These are phyloP conservation scores for Nakataea oryzae DNA, from an alignment of 2,329 filamentous ascomycete species.

Conservation along the genomic window DNA sequence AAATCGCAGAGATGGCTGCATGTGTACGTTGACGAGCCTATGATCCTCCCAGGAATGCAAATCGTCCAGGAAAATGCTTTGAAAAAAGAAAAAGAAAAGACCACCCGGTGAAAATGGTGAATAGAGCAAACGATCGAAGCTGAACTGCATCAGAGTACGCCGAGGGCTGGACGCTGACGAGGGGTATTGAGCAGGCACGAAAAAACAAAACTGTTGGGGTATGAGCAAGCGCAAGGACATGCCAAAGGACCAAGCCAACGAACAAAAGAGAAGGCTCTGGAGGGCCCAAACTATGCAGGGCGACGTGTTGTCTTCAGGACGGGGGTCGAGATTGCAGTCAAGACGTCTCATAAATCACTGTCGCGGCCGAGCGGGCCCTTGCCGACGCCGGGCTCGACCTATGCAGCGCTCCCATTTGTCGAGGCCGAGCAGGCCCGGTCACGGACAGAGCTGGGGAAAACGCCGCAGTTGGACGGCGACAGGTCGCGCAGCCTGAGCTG, in stretches of 20 bases:
- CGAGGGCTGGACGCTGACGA: not conserved
- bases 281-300: not conserved
- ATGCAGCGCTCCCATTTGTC: too few species aligned
- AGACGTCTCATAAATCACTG: not conserved
- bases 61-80: not conserved
- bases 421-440: too few species aligned
- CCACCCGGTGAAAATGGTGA: not conserved
- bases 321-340: not conserved
- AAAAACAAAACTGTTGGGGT: not conserved
- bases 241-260: not conserved
- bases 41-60: not conserved
- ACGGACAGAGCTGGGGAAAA: not conserved
- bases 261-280: not conserved
- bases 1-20: not conserved
- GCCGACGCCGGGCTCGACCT: not conserved
- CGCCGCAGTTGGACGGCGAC: too few species aligned
- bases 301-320: not conserved
- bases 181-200: not conserved
- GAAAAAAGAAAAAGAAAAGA: not conserved
- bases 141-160: not conserved
- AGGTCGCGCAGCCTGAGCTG: not conserved
- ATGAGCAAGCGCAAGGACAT: not conserved
- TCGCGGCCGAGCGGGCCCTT: not conserved
- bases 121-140: not conserved
- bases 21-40: not conserved